Base-by-base conservation (phyloP, 1,284 basidiomycete species). In the Cryptococcus deneoformans region DNA sequence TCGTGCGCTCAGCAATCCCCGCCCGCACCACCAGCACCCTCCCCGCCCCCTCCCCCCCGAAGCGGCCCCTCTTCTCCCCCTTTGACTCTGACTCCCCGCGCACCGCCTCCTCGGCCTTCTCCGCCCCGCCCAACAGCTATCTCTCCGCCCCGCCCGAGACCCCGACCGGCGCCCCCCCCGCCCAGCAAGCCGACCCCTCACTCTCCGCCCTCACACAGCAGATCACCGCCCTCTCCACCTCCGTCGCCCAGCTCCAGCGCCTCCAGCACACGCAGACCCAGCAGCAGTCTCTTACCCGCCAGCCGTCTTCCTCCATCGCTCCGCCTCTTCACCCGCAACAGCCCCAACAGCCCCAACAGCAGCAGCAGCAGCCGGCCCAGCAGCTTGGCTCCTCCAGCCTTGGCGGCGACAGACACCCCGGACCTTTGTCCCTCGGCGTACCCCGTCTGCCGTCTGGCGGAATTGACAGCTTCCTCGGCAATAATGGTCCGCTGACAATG, bases 201-300 rank as follows among this genome's bases (percentile, higher is more conserved):
- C 52, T 92, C 59, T 80, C 84, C 8, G 83, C 85, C 47, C 87
- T 93, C 40, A 87, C 88, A 10, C 88, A 89, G 69, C 85, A 89
- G 51, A 80, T 92, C 54, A 87, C 87, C 65, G 88, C 87, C 9
- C 79, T 93, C 60, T 92, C 89, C 29, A 86, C 87, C 0, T 90
- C 89, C 10, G 89, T 93, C 47, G 87, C 89, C 14, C 90, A 92
- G 73, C 81, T 92, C 10, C 66, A 71, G 54, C 60, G 68, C 0
- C 58, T 70, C n/a, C 69, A 71, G 29, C 67, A 69, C 55, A 53
- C 60, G 7, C 60, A 64, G 54, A 34, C 63, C 54, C 58, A 63
- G 55, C 20, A 20, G 20, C 43, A 46, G 24, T 51, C 58, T 16
- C 16, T 51, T 2, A 44, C 52, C n/a, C 50, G 61, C 24, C 59